Conservation (phyloP, 169 alveolate species). For the Cryptosporidium andersoni region DNA sequence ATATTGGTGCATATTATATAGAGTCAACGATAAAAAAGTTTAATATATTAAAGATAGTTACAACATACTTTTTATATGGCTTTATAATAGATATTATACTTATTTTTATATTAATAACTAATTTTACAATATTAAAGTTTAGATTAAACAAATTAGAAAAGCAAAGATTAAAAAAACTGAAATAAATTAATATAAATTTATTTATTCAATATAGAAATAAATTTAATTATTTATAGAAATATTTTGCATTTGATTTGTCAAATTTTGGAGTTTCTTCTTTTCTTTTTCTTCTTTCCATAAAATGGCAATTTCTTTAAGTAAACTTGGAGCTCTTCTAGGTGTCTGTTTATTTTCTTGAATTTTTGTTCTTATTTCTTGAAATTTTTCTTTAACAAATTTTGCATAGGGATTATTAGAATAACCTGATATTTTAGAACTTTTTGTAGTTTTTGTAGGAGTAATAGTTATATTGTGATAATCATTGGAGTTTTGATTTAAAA, state of each 20-base stretch:
- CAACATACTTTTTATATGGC: slow-evolving; percentile 6
- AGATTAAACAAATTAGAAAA: slow-evolving; percentile 33
- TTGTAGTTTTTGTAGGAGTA: not conserved
- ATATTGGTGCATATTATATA: slow-evolving; percentile 58
- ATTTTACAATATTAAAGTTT: slow-evolving; percentile 19
- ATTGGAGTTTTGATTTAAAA: not conserved
- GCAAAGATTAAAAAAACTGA: not conserved
- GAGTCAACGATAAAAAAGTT: not conserved
- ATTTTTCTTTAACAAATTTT: slow-evolving; percentile 51
- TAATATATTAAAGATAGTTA: slow-evolving; percentile 1
- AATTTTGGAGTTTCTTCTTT: not conserved
- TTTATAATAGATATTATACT: slow-evolving; percentile 26
- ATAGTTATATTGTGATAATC: not conserved
- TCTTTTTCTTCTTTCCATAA: slow-evolving; percentile 38
- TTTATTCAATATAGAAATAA: not conserved
- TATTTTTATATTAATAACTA: not conserved
- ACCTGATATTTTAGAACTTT: not conserved
- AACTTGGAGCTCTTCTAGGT: slow-evolving; percentile 66
- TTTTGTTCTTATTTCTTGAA: slow-evolving; percentile 21
- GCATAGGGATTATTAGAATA: slow-evolving; percentile 13
- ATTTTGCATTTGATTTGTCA: slow-evolving; percentile 13
- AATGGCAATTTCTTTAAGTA: slow-evolving; percentile 55
- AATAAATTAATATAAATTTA: not conserved
- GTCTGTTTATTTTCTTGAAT: slow-evolving; percentile 33
- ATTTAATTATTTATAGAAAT: slow-evolving; percentile 33